phyloP scores from a whole-genome alignment of 2,329 filamentous ascomycete genomes.

The Raffaelea ambrosiae region DNA sequence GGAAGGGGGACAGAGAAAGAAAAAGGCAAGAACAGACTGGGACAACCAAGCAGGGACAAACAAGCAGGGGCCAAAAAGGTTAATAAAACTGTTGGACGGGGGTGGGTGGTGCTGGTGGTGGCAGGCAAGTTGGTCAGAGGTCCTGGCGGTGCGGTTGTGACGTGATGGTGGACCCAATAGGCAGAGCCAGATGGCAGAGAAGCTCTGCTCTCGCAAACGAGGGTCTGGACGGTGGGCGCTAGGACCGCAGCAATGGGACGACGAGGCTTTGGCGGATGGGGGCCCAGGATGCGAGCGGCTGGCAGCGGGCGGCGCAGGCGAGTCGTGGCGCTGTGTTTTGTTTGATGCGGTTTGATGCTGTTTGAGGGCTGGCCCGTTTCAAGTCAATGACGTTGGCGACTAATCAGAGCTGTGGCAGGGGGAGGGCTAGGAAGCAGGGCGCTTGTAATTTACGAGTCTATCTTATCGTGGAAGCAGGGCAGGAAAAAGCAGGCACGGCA shows the following conservation, averaged over 20 bases:
- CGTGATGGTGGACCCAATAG: not conserved
- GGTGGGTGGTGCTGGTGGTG: not conserved
- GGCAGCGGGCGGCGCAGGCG: no score
- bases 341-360: not conserved
- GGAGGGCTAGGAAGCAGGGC: no score
- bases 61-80: not conserved
- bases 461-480: no score
- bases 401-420: no score
- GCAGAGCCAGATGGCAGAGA: not conserved
- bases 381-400: no score
- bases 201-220: not conserved
- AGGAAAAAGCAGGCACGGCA: no score
- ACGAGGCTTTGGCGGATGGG: slow-evolving; percentile 1
- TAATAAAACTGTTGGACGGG: not conserved
- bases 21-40: no score
- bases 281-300: no score
- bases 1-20: not conserved
- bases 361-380: no score
- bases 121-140: not conserved
- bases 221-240: not conserved
- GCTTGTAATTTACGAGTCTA: no score
- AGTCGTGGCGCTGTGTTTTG: not conserved
- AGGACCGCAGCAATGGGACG: not conserved
- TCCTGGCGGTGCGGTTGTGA: slow-evolving; percentile 1
- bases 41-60: no score